phyloP scores from a whole-genome alignment of 2,329 filamentous ascomycete species.

The Fusarium buharicum region DNA sequence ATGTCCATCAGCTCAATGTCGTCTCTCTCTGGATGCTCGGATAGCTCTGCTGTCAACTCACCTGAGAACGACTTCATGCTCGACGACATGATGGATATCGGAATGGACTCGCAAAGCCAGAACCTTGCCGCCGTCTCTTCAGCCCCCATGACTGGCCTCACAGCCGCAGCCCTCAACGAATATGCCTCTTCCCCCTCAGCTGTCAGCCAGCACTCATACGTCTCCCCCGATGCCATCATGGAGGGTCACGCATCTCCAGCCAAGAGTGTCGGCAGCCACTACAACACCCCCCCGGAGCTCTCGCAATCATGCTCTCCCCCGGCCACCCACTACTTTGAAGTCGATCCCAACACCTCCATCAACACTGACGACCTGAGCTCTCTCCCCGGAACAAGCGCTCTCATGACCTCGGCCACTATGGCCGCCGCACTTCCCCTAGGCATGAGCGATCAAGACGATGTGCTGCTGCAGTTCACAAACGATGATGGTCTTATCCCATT shows the following conservation, averaged over 20 bases:
- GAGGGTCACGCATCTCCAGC: constrained; percentile 59
- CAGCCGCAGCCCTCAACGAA: constrained; percentile 50
- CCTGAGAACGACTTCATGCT: constrained; percentile 61
- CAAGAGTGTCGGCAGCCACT: constrained; percentile 62
- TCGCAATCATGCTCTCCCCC: constrained; percentile 70
- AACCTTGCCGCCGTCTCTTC: constrained; percentile 57
- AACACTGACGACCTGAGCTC: constrained; percentile 47
- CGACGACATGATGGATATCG: constrained; percentile 61
- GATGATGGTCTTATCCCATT: constrained; percentile 57
- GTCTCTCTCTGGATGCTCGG: constrained; percentile 67
- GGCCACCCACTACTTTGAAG: constrained; percentile 59
- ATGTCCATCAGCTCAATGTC: constrained; percentile 59
- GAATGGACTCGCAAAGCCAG: constrained; percentile 44
- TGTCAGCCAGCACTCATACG: constrained; percentile 55
- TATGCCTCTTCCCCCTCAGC: constrained; percentile 54
- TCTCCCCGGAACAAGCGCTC: constrained; percentile 47
- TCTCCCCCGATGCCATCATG: constrained; percentile 60
- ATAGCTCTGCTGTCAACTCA: constrained; percentile 65
- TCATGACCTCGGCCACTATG: constrained; percentile 50
- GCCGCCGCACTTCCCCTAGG: constrained; percentile 48
- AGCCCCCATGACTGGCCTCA: constrained; percentile 54
- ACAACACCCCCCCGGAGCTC: constrained; percentile 68
- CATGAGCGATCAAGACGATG: constrained; percentile 56
- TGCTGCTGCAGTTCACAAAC: constrained; percentile 57
- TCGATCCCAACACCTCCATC: constrained; percentile 54